Evolutionary conservation across 1,139 yeast species (phyloP).

Genomic region (Hansenula lynferdii): DNA sequence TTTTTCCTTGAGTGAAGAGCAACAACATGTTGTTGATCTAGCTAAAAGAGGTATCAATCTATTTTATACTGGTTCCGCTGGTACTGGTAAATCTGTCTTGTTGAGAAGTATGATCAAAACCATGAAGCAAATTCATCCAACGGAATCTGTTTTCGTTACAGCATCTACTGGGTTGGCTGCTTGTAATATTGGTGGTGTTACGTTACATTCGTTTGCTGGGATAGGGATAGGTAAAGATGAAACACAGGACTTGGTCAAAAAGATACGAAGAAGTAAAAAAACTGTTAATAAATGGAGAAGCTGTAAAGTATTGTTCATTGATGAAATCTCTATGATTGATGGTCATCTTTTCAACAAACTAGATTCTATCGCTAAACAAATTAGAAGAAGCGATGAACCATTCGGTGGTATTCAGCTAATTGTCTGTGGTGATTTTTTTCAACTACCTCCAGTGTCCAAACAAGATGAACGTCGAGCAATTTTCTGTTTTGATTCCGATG

Average conservation of each 20-base stretch:
- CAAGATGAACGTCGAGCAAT: conserved; percentile 26
- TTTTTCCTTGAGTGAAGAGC: conserved; percentile 60
- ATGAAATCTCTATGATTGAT: conserved; percentile 89
- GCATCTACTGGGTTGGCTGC: conserved; percentile 96
- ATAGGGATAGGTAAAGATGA: conserved; percentile 67
- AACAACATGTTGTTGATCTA: conserved; percentile 57
- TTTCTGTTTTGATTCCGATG: conserved; percentile 74
- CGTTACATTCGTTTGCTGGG: conserved; percentile 83
- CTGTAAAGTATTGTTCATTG: conserved; percentile 65
- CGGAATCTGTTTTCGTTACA: conserved; percentile 67
- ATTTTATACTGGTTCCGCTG: conserved; percentile 94
- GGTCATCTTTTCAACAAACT: conserved; percentile 69
- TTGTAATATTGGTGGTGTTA: conserved; percentile 83
- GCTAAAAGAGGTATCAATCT: conserved; percentile 60
- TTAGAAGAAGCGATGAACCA: conserved; percentile 49
- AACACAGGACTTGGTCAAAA: conserved; percentile 41
- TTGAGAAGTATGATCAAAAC: conserved; percentile 65
- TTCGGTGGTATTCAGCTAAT: conserved; percentile 90
- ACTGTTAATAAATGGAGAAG: conserved; percentile 57
- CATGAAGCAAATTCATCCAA: conserved; percentile 41
- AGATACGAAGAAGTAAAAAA: conserved; percentile 50
- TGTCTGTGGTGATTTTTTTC: conserved; percentile 88
- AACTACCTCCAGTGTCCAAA: conserved; percentile 75
- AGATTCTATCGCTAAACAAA: conserved; percentile 53
- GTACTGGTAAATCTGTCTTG: conserved; percentile 88